Conservation (phyloP, 495 filamentous ascomycete genomes). For the Tuber brumale region DNA sequence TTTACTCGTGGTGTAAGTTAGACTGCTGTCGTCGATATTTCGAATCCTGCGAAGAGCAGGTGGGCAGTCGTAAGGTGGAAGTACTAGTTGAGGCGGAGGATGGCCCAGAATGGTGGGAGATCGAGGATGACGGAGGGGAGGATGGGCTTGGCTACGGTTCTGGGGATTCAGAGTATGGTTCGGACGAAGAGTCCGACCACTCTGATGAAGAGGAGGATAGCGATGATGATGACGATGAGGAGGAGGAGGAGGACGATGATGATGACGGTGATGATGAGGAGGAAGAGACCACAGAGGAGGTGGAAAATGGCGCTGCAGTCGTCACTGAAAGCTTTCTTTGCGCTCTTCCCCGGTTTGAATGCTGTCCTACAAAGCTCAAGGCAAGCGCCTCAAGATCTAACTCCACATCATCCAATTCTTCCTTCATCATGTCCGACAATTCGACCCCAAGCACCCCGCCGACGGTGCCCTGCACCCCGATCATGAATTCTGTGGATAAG, state of each 20-base stretch:
- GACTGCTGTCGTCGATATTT: constrained; percentile 2
- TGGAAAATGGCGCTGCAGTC: neutral
- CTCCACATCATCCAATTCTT: neutral
- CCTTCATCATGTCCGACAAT: constrained; percentile 7
- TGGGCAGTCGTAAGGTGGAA: neutral
- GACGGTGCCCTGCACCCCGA: neutral
- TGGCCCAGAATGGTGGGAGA: constrained; percentile 28
- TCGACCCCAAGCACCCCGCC: neutral
- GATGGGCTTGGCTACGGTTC: neutral
- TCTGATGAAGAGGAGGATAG: constrained; percentile 11
- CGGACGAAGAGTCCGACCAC: constrained; percentile 14
- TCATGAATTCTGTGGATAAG: neutral
- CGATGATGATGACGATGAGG: constrained; percentile 6
- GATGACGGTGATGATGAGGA: constrained; percentile 12
- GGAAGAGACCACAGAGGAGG: neutral
- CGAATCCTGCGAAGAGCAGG: neutral
- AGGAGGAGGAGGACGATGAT: constrained; percentile 7
- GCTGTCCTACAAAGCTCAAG: neutral
- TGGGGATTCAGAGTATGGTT: neutral
- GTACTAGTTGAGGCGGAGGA: neutral
- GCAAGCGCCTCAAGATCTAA: neutral
- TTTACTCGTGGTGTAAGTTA: constrained; percentile 1
- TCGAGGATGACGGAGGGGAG: constrained; percentile 14
- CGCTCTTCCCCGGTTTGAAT: neutral
- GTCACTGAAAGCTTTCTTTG: neutral